These are phyloP conservation scores for Fusarium dimerum DNA, from an alignment of 2,329 filamentous ascomycete genomes.

Conservation along the genomic window DNA sequence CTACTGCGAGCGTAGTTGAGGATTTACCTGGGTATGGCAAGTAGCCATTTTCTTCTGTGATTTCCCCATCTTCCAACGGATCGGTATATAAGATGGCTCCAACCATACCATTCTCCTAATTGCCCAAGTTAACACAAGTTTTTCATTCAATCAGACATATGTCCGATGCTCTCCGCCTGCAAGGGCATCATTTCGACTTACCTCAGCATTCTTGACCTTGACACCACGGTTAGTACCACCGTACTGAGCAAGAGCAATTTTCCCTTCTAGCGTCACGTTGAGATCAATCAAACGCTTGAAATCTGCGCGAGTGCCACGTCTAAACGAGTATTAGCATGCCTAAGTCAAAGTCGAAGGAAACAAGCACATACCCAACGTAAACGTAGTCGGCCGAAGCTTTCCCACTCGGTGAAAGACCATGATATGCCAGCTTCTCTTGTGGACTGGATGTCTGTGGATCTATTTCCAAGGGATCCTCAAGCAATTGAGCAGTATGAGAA, in stretches of 20 bases:
- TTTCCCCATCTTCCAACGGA: slow-evolving; percentile 13
- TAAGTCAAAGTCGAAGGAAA: background rate
- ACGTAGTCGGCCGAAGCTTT: slow-evolving; percentile 13
- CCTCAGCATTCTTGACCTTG: slow-evolving; percentile 20
- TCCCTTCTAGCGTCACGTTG: slow-evolving; percentile 9
- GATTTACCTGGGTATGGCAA: slow-evolving; percentile 12
- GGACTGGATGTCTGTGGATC: slow-evolving; percentile 14
- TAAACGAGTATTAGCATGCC: fast-evolving
- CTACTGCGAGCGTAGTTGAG: too few species aligned
- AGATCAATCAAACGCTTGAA: slow-evolving; percentile 13
- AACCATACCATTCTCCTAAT: slow-evolving; percentile 12
- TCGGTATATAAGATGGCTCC: slow-evolving; percentile 16
- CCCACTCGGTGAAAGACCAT: slow-evolving; percentile 9
- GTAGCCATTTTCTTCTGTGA: slow-evolving; percentile 15
- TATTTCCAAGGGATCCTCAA: slow-evolving; percentile 16
- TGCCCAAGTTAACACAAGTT: fast-evolving
- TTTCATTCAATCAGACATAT: background rate
- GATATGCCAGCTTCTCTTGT: slow-evolving; percentile 10
- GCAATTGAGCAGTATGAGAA: slow-evolving; percentile 11
- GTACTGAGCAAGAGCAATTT: slow-evolving; percentile 12
- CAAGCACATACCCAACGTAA: slow-evolving; percentile 11
- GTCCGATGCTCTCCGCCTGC: too few species aligned
- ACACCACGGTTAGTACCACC: slow-evolving; percentile 16
- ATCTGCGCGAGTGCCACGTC: slow-evolving; percentile 10
- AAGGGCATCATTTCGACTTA: background rate